phyloP scores from a whole-genome alignment of 2,329 filamentous ascomycete genomes.

The Botrytis hyacinthi region DNA sequence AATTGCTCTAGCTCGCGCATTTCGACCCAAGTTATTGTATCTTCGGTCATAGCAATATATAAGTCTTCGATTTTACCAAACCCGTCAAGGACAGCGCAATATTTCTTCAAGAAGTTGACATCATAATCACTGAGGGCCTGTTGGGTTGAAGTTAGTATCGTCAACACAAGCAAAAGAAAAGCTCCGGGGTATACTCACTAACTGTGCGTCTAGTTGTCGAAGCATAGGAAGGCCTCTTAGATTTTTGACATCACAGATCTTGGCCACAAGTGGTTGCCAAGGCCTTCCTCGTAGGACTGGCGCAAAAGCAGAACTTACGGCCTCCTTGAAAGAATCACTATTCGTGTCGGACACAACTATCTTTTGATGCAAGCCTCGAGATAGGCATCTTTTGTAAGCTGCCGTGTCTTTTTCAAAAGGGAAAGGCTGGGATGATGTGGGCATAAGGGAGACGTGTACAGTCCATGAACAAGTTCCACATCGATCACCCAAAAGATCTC shows the following conservation, averaged over 20 bases:
- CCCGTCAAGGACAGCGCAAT: slow-evolving; percentile 56
- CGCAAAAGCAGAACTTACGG: slow-evolving; percentile 51
- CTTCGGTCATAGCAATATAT: slow-evolving; percentile 56
- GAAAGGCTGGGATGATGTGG: slow-evolving; percentile 53
- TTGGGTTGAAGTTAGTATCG: background rate
- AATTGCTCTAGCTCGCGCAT: slow-evolving; percentile 49
- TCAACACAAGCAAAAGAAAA: background rate
- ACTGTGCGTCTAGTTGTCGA: slow-evolving; percentile 48
- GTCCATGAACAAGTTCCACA: slow-evolving; percentile 50
- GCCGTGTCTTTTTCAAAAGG: slow-evolving; percentile 62
- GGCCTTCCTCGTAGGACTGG: slow-evolving; percentile 49
- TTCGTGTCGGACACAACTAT: slow-evolving; percentile 52
- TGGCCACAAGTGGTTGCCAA: slow-evolving; percentile 59
- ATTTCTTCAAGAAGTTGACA: slow-evolving; percentile 49
- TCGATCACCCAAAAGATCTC: slow-evolving; percentile 29
- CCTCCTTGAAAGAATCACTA: slow-evolving; percentile 48
- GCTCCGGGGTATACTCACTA: slow-evolving; percentile 38
- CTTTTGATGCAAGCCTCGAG: slow-evolving; percentile 58
- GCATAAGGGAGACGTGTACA: slow-evolving; percentile 58
- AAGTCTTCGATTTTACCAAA: slow-evolving; percentile 57
- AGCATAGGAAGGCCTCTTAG: slow-evolving; percentile 59
- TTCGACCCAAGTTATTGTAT: slow-evolving; percentile 53
- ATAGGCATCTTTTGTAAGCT: slow-evolving; percentile 60
- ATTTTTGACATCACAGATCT: slow-evolving; percentile 54
- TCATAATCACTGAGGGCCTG: slow-evolving; percentile 42